These are phyloP conservation scores for Aspergillus vadensis DNA, from an alignment of 2,329 filamentous ascomycete genomes.

Conservation along the genomic window DNA sequence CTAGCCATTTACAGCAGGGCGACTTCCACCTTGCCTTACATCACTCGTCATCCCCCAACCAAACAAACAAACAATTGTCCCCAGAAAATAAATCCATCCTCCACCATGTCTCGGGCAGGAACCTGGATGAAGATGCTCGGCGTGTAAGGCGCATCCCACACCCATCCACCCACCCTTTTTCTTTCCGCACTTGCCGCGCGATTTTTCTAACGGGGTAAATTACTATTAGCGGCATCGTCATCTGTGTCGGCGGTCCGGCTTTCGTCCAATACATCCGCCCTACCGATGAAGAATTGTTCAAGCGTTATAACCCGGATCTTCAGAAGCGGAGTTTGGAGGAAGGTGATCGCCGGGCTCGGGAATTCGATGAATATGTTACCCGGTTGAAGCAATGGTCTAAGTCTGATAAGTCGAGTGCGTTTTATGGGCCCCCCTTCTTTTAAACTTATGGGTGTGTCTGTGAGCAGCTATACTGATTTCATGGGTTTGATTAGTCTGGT, in stretches of 20 bases:
- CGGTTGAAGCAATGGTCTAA: constrained; percentile 86
- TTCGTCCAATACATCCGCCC: constrained; percentile 73
- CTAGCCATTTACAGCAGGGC: neutral
- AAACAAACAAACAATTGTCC: neutral
- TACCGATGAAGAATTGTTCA: constrained; percentile 87
- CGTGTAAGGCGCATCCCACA: constrained; percentile 57
- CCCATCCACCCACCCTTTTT: neutral
- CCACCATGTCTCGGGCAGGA: constrained; percentile 47
- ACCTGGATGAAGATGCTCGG: constrained; percentile 68
- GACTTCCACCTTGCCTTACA: neutral
- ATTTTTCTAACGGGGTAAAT: constrained; percentile 6
- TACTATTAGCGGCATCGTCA: constrained; percentile 62
- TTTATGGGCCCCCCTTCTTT: neutral
- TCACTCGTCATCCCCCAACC: neutral
- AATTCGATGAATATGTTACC: constrained; percentile 85
- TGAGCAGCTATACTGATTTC: constrained; percentile 10
- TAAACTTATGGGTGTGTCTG: neutral
- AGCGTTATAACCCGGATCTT: constrained; percentile 90
- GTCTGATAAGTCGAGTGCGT: constrained; percentile 82
- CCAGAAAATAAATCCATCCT: neutral
- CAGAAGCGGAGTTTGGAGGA: constrained; percentile 83
- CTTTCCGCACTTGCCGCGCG: neutral
- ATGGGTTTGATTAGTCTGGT: constrained; percentile 39
- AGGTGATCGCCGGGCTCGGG: constrained; percentile 72
- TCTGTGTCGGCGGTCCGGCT: constrained; percentile 82